These are phyloP conservation scores for Malus sieversii DNA, from an alignment of 306 rosid species.

Conservation along the genomic window DNA sequence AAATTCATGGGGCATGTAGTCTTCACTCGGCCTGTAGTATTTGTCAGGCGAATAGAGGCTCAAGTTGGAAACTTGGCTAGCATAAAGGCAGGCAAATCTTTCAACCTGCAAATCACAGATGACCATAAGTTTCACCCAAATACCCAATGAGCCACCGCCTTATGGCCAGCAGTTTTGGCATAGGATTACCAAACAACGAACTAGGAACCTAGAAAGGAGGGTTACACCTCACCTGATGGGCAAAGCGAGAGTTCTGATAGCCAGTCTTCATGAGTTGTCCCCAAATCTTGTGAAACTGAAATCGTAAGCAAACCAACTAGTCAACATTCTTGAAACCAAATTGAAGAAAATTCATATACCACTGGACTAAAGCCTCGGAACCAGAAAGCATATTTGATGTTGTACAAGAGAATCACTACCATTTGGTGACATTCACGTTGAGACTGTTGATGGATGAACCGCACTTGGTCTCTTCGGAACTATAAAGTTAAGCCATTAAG, in stretches of 20 bases:
- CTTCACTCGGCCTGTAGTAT: constrained; percentile 95
- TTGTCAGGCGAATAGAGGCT: constrained; percentile 82
- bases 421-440: constrained; percentile 69
- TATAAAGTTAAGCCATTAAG: constrained; percentile 25
- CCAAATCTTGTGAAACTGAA: constrained; percentile 86
- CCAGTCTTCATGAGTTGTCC: constrained; percentile 99
- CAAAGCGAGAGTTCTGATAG: constrained; percentile 93
- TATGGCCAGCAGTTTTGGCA: no score
- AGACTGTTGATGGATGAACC: constrained; percentile 58
- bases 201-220: background rate
- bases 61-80: constrained; percentile 89
- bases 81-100: constrained; percentile 95
- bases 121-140: no score
- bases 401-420: constrained; percentile 36
- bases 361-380: background rate
- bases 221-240: constrained; percentile 74
- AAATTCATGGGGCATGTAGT: constrained; percentile 90
- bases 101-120: constrained; percentile 39
- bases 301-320: constrained; percentile 2
- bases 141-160: no score
- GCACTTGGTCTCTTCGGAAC: constrained; percentile 53
- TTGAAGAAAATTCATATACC: background rate
- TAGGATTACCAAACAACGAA: no score
- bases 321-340: background rate
- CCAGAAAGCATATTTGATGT: background rate